phyloP scores from a whole-genome alignment of 2,329 filamentous ascomycete genomes.

The Pseudonectria buxi region DNA sequence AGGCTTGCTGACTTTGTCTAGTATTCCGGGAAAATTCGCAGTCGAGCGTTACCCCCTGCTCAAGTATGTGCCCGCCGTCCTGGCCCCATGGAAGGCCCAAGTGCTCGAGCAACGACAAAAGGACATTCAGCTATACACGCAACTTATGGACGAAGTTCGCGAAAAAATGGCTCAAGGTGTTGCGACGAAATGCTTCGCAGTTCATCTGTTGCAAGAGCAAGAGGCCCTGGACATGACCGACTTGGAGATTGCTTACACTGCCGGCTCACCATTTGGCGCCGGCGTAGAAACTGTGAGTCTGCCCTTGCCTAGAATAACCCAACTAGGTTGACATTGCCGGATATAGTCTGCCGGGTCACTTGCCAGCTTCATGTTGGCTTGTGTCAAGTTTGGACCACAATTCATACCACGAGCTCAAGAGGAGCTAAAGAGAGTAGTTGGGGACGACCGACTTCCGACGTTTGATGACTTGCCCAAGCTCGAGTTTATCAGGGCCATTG shows the following conservation, averaged over 20 bases:
- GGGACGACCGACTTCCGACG: conserved; percentile 28
- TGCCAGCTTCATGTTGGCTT: conserved; percentile 45
- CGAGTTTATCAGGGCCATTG: conserved; percentile 30
- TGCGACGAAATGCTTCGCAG: conserved; percentile 36
- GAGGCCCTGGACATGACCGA: conserved; percentile 33
- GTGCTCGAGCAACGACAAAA: conserved; percentile 30
- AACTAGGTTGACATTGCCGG: background rate
- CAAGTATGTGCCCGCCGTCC: conserved; percentile 30
- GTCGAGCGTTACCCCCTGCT: conserved; percentile 35
- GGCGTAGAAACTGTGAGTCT: conserved; percentile 35
- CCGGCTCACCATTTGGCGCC: conserved; percentile 39
- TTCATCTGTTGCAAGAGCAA: conserved; percentile 35
- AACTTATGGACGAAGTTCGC: conserved; percentile 34
- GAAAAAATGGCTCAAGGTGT: conserved; percentile 24
- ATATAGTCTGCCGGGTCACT: conserved; percentile 38
- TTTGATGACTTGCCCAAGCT: conserved; percentile 31
- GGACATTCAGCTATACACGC: conserved; percentile 32
- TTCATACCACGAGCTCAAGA: conserved; percentile 37
- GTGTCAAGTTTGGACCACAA: conserved; percentile 42
- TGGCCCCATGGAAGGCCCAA: conserved; percentile 35
- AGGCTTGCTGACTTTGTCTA: background rate
- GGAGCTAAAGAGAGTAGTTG: conserved; percentile 33
- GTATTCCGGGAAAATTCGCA: conserved; percentile 25
- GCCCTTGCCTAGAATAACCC: accelerated
- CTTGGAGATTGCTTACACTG: conserved; percentile 37